Evolutionary conservation across 257 asterid species (phyloP).

Genomic region (Solanum chmielewskii): DNA sequence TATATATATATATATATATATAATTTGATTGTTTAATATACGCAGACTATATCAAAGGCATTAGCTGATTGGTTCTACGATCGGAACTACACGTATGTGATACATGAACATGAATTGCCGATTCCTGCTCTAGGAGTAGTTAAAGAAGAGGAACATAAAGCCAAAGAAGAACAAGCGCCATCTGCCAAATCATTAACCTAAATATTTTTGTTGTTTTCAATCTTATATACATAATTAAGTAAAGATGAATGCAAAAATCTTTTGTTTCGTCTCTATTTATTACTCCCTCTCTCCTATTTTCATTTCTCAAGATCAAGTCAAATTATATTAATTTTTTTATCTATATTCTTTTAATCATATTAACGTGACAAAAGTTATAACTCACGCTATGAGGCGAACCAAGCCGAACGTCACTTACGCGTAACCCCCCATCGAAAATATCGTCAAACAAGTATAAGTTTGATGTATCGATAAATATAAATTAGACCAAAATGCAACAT

Average conservation of each 20-base stretch:
- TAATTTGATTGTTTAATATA: background rate
- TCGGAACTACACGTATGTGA: background rate
- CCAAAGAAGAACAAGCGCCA: background rate
- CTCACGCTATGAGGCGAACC: background rate
- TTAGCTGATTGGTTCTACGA: background rate
- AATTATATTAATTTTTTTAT: no score
- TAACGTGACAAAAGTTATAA: background rate
- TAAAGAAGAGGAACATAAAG: background rate
- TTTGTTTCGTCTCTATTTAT: background rate
- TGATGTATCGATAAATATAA: no score
- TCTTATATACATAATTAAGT: background rate
- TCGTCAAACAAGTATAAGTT: no score
- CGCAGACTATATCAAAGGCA: background rate
- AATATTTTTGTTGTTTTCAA: background rate
- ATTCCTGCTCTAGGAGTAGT: background rate
- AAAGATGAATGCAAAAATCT: background rate
- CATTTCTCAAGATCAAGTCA: background rate
- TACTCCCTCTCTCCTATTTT: background rate
- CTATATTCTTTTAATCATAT: no score
- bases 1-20: background rate
- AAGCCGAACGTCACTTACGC: background rate
- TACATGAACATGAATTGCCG: background rate
- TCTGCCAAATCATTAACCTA: background rate
- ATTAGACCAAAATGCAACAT: no score
- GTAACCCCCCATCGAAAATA: no score